Evolutionary conservation across 2,329 filamentous ascomycete species (phyloP).

Genomic region (Seiridium cupressi): DNA sequence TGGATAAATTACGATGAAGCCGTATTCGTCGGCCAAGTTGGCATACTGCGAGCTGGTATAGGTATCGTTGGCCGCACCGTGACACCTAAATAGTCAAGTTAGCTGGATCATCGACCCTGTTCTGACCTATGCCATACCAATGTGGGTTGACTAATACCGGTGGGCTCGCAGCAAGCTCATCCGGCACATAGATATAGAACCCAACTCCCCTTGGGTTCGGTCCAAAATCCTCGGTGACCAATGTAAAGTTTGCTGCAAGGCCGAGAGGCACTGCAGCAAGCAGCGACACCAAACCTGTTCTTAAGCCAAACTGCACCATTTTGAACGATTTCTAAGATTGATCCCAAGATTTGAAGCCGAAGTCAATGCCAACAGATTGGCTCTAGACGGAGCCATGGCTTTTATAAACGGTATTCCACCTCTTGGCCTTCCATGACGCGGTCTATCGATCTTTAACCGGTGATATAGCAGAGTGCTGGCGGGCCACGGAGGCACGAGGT

Average conservation of each 20-base stretch:
- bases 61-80: slow-evolving; percentile 48
- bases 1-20: slow-evolving; percentile 49
- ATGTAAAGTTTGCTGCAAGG: slow-evolving; percentile 23
- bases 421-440: not conserved
- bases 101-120: not conserved
- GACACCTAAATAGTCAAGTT: slow-evolving; percentile 25
- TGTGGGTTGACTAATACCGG: slow-evolving; percentile 55
- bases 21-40: slow-evolving; percentile 48
- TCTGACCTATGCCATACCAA: slow-evolving; percentile 35
- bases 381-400: not conserved
- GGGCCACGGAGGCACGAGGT: slow-evolving; percentile 3
- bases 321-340: not conserved
- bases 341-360: not conserved
- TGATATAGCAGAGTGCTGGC: not conserved
- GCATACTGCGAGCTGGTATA: slow-evolving; percentile 52
- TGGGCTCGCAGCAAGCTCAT: slow-evolving; percentile 38
- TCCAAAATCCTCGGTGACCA: slow-evolving; percentile 29
- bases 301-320: not conserved
- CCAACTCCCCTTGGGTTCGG: slow-evolving; percentile 49
- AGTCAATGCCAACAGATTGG: not conserved
- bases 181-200: slow-evolving; percentile 52
- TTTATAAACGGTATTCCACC: not conserved
- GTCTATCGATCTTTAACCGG: not conserved
- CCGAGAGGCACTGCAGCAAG: not conserved
- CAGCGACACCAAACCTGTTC: not conserved